phyloP scores from a whole-genome alignment of 2,329 filamentous ascomycete species.

The Epichloe sp. region DNA sequence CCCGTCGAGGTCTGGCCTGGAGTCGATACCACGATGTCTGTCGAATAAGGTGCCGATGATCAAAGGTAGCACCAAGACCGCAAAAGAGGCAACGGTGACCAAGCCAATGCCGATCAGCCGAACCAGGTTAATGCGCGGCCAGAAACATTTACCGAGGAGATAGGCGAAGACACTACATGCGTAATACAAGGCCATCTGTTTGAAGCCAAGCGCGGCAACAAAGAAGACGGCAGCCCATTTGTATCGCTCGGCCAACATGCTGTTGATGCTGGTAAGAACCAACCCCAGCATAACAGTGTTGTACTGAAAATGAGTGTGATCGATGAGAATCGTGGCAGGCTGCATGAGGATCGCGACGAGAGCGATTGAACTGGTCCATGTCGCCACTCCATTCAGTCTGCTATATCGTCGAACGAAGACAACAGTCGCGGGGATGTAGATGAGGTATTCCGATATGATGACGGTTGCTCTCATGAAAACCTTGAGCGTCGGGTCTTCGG shows the following conservation, averaged over 20 bases:
- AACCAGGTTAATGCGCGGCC: conserved; percentile 52
- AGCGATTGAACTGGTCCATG: conserved; percentile 74
- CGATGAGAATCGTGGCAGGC: conserved; percentile 77
- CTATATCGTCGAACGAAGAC: conserved; percentile 77
- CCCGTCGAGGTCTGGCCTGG: conserved; percentile 42
- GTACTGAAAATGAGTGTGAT: conserved; percentile 95
- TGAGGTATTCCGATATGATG: conserved; percentile 77
- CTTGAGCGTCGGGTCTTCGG: conserved; percentile 68
- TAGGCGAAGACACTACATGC: conserved; percentile 87
- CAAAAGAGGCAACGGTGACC: conserved; percentile 61
- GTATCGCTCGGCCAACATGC: conserved; percentile 70
- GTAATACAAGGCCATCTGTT: conserved; percentile 98
- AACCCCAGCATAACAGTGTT: conserved; percentile 98
- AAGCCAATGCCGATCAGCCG: conserved; percentile 65
- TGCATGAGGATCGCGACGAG: conserved; percentile 87
- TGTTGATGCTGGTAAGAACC: conserved; percentile 74
- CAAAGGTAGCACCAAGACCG: conserved; percentile 61
- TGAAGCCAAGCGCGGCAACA: conserved; percentile 86
- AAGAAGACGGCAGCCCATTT: conserved; percentile 92
- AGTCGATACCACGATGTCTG: conserved; percentile 46
- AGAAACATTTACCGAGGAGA: conserved; percentile 74
- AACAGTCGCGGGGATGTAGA: conserved; percentile 74
- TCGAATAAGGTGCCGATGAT: conserved; percentile 60
- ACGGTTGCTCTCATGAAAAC: conserved; percentile 94
- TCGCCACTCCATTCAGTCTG: conserved; percentile 60